A percentile compares a stretch with the other conserved stretches of the same genome.
Evolutionary conservation across 805 yeast genomes (phyloP).

Genomic region (Cyberlindnera xishuangbannaensis): DNA sequence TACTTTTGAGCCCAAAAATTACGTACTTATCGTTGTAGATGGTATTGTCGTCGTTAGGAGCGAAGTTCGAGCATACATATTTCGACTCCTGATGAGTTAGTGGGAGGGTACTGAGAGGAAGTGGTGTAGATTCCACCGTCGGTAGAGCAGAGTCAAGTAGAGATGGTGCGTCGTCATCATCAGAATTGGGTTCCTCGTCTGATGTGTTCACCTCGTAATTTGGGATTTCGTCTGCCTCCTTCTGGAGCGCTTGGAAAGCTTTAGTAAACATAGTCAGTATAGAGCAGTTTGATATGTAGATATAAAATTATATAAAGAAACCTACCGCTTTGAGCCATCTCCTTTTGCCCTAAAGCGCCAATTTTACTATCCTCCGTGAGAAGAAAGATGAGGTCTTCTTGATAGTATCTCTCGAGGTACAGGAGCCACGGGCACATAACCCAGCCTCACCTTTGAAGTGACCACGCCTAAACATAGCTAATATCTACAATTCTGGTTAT

Average conservation of each 20-base stretch:
- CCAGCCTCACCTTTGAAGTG: no score
- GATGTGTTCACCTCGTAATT: constrained; percentile 20
- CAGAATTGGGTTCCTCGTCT: no score
- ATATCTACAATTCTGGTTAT: no score
- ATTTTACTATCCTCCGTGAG: no score
- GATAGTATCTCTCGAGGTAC: no score
- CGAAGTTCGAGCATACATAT: constrained; percentile 32
- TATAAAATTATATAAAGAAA: neutral
- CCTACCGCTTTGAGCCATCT: constrained; percentile 14
- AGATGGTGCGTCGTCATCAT: constrained; percentile 1
- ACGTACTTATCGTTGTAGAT: constrained; percentile 29
- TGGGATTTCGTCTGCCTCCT: constrained; percentile 12
- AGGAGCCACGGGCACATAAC: no score
- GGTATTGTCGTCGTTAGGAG: constrained; percentile 33
- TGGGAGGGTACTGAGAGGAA: neutral
- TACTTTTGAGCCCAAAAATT: constrained; percentile 36
- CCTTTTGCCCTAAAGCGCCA: neutral
- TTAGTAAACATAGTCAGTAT: constrained; percentile 1
- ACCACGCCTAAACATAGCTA: no score
- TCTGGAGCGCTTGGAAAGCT: constrained; percentile 22
- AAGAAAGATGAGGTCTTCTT: no score
- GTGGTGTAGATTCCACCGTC: constrained; percentile 1
- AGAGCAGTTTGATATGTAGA: neutral
- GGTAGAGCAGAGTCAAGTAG: neutral
- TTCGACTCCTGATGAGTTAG: constrained; percentile 12